Conservation (phyloP, 345 rosid species). For the Capsella bursapastoris region DNA sequence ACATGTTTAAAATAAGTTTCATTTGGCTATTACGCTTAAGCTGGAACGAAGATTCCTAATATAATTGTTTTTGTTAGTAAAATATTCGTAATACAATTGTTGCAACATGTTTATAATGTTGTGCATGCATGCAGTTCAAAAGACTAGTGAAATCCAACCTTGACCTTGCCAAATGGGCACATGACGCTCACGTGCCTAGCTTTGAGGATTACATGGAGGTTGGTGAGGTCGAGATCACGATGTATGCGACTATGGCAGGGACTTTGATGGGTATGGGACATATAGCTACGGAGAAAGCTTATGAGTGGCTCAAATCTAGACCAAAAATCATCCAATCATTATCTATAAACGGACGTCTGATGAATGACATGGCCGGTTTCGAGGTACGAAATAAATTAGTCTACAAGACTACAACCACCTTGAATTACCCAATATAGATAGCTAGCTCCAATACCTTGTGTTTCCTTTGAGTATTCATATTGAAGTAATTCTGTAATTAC, state of each 20-base stretch:
- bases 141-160: conserved; percentile 22
- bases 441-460: background rate
- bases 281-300: background rate
- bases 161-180: conserved; percentile 15
- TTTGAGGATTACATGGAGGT: conserved; percentile 36
- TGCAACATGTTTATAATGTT: background rate
- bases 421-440: background rate
- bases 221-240: conserved; percentile 23
- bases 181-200: background rate
- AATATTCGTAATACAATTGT: background rate
- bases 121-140: background rate
- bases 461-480: background rate
- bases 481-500: background rate
- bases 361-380: conserved; percentile 32
- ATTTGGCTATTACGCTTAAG: background rate
- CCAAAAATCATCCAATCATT: background rate
- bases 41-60: too few relatives aligned
- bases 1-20: too few relatives aligned
- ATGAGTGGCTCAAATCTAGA: conserved; percentile 36
- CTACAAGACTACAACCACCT: background rate
- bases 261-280: conserved; percentile 31
- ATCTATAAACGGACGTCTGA: conserved; percentile 6
- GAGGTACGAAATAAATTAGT: conserved; percentile 16
- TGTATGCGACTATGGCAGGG: background rate
- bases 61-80: background rate